These are phyloP conservation scores for Calocybe gangraenosa DNA, from an alignment of 768 basidiomycete genomes.

Conservation along the genomic window DNA sequence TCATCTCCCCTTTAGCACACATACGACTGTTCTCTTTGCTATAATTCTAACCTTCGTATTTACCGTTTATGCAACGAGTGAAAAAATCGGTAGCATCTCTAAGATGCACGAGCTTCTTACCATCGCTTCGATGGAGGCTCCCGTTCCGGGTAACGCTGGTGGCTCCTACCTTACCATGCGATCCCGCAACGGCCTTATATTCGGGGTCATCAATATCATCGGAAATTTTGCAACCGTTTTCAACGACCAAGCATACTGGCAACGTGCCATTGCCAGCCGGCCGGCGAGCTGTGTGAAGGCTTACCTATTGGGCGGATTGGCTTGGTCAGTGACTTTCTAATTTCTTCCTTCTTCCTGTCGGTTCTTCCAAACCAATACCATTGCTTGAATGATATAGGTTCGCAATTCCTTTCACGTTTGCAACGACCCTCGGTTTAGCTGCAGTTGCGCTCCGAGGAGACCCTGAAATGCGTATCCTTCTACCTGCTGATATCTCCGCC, in stretches of 20 bases:
- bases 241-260: constrained; percentile 81
- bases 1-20: constrained; percentile 50
- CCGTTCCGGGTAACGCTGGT: constrained; percentile 77
- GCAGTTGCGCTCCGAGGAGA: constrained; percentile 75
- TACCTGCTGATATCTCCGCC: constrained; percentile 72
- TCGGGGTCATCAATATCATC: constrained; percentile 84
- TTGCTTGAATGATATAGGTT: constrained; percentile 41
- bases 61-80: constrained; percentile 77
- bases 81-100: constrained; percentile 72
- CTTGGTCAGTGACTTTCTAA: constrained; percentile 59
- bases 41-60: constrained; percentile 77
- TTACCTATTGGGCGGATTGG: constrained; percentile 83
- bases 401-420: constrained; percentile 81
- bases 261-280: constrained; percentile 83
- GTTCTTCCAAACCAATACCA: not conserved
- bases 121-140: constrained; percentile 45
- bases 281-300: constrained; percentile 88
- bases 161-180: constrained; percentile 85
- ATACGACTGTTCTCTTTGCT: constrained; percentile 81
- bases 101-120: constrained; percentile 79
- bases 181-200: constrained; percentile 73
- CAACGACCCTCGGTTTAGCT: constrained; percentile 83
- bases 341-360: not conserved
- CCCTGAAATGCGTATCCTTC: constrained; percentile 44
- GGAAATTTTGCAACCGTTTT: constrained; percentile 71